Base-by-base conservation (phyloP, 805 yeast species). In the Isabelozyma heimii region DNA sequence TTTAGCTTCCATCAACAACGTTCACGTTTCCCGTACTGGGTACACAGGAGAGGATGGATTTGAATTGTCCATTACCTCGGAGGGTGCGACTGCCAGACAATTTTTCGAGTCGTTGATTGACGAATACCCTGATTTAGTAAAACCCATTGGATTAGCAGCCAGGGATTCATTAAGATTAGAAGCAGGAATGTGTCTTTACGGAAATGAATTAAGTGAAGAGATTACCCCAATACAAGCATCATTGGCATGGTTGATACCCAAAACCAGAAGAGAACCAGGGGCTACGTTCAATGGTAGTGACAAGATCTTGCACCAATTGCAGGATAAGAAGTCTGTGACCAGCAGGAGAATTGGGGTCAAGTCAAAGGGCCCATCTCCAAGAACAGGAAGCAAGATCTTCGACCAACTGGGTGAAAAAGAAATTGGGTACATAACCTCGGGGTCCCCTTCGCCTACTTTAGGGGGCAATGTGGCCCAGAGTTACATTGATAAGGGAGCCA, bases 31-130 rank as follows among this genome's bases (percentile, higher is more conserved):
- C 3, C 84, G 99, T 68, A 89, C 96, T 20, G 99, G 99, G 2
- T 94, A 94, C 74, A 94, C 99, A 6, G 99, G 99, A 15, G 99
- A 94, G 70, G 99, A 94, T 66, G 99, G 99, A 1, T 92, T 94
- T 67, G 99, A 94, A 67, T 80, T 92, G 50, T 84, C 95, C 8
- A 84, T 91, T 51, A 86, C 89, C 6, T 70, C 76, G 44, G 70
- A 75, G 46, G 64, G 76, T 17, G 51, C 57, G 20, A 62, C 64
- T 43, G 85, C 92, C 1, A 64, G 72, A 28, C 81, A 78, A 1
- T 82, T 94, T 56, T 83, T 94, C 41, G 70, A 79, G 50, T 73
- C 79, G 6, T 69, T 90, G 45, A 67, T 89, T 40, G 76, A 70
- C 45, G 77, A 79, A 38, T 60, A 65, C 49, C 73, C 82, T 62